Percentiles rank a stretch among this genome's conserved stretches.
Evolutionary conservation across 2,329 filamentous ascomycete genomes (phyloP).

Genomic region (Nigrograna mackinnonii): DNA sequence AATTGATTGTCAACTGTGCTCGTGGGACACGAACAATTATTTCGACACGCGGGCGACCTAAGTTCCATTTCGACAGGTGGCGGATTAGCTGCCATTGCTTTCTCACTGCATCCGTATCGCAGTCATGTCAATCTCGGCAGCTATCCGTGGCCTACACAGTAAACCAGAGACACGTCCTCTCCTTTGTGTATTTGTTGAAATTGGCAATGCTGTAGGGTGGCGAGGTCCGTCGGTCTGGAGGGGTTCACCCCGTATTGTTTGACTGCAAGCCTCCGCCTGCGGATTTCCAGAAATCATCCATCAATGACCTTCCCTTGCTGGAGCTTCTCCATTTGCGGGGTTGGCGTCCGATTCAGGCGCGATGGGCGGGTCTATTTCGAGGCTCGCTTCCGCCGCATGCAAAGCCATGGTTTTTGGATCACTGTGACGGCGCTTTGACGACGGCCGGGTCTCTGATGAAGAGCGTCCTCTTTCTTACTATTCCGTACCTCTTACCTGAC

Average conservation of each 20-base stretch:
- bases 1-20: too few species aligned
- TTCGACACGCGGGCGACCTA: too few species aligned
- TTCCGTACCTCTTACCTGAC: too few species aligned
- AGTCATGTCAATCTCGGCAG: too few species aligned
- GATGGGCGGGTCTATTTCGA: constrained; percentile 19
- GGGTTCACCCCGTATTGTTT: constrained; percentile 15
- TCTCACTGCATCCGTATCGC: too few species aligned
- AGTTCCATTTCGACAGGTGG: too few species aligned
- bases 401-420: constrained; percentile 13
- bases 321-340: constrained; percentile 33
- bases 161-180: constrained; percentile 16
- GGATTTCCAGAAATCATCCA: constrained; percentile 29
- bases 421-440: constrained; percentile 23
- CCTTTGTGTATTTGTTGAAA: constrained; percentile 16
- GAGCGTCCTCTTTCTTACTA: too few species aligned
- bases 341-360: constrained; percentile 22
- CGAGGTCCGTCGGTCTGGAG: constrained; percentile 12
- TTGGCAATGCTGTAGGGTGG: constrained; percentile 17
- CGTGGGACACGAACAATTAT: too few species aligned
- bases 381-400: constrained; percentile 28
- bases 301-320: constrained; percentile 30
- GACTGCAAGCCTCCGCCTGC: too few species aligned
- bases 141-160: too few species aligned
- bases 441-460: neutral
- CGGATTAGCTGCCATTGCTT: too few species aligned